phyloP scores from a whole-genome alignment of 2,329 filamentous ascomycete species.

The Ophiognomonia clavigignenti-juglandacearum region DNA sequence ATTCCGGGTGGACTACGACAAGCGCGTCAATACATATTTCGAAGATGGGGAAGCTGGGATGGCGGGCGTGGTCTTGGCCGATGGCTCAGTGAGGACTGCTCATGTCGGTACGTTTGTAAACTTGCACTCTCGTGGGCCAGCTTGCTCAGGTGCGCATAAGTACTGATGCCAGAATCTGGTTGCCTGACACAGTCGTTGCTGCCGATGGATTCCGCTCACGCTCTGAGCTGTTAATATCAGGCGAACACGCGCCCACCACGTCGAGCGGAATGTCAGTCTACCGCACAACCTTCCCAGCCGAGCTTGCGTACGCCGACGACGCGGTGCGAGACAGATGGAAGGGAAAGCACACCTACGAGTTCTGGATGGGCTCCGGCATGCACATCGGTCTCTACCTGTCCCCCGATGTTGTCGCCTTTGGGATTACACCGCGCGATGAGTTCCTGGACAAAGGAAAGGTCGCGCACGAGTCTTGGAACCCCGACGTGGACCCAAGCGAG shows the following conservation, averaged over 20 bases:
- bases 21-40: constrained; percentile 25
- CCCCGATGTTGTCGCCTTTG: neutral
- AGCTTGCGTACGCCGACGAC: neutral
- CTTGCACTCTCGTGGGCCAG: too few species aligned
- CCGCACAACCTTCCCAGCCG: neutral
- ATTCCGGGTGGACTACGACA: constrained; percentile 24
- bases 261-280: constrained; percentile 3
- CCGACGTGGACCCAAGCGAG: constrained; percentile 5
- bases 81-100: neutral
- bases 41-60: constrained; percentile 9
- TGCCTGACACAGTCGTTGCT: neutral
- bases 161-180: too few species aligned
- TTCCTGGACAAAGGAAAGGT: neutral
- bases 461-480: neutral
- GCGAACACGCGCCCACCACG: neutral
- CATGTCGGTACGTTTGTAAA: too few species aligned
- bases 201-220: neutral
- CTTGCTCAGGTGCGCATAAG: too few species aligned
- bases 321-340: neutral
- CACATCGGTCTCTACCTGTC: neutral
- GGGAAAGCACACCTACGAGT: neutral
- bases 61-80: neutral
- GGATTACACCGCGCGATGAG: neutral
- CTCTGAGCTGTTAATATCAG: neutral
- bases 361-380: constrained; percentile 3